Evolutionary conservation across 2,329 filamentous ascomycete genomes (phyloP).

Genomic region (Hymenoscyphus scutula): DNA sequence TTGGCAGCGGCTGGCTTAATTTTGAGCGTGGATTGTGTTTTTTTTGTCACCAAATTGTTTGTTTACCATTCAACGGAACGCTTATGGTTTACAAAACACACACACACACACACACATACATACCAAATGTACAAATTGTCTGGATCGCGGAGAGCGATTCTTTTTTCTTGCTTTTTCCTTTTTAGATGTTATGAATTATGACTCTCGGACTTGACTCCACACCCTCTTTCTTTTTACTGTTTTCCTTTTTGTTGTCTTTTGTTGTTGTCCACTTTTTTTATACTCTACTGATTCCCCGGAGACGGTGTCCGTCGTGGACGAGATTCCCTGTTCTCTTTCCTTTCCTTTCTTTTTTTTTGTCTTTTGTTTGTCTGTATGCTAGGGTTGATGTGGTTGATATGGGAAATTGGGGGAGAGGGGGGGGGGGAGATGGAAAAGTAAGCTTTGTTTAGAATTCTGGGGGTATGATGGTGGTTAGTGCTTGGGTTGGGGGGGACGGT

Average conservation of each 20-base stretch:
- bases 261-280: neutral
- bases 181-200: slow-evolving; percentile 1
- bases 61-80: neutral
- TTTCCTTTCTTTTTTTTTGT: neutral
- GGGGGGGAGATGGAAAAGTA: too few species aligned
- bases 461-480: too few species aligned
- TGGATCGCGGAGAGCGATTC: too few species aligned
- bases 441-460: too few species aligned
- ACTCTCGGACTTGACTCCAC: neutral
- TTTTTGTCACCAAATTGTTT: neutral
- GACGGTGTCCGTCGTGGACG: neutral
- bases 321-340: too few species aligned
- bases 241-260: neutral
- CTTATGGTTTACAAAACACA: neutral
- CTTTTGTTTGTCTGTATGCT: neutral
- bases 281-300: slow-evolving; percentile 2
- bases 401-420: too few species aligned
- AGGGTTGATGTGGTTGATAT: neutral
- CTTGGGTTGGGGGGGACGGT: too few species aligned
- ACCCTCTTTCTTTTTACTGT: neutral
- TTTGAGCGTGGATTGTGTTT: neutral
- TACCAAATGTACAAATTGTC: neutral
- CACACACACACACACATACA: neutral
- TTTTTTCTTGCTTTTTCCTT: neutral
- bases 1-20: neutral